phyloP scores from a whole-genome alignment of 2,329 filamentous ascomycete species.

The Alternaria tenuissima region DNA sequence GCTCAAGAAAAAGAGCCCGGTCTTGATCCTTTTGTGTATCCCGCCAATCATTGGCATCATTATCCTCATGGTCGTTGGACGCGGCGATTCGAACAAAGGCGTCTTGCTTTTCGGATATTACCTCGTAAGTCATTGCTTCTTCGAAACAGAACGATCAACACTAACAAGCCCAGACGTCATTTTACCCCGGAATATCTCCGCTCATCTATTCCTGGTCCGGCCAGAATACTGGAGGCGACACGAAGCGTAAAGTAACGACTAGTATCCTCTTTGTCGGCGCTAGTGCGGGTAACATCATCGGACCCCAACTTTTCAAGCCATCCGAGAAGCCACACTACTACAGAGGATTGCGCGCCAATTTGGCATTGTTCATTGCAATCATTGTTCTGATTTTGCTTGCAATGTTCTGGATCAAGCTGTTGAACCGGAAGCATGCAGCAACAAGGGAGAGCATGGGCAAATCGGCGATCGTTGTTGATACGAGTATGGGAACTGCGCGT shows the following conservation, averaged over 20 bases:
- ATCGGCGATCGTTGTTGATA: conserved; percentile 64
- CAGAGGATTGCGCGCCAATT: conserved; percentile 66
- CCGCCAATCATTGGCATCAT: conserved; percentile 65
- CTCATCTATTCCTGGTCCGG: conserved; percentile 69
- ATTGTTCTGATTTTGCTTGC: conserved; percentile 59
- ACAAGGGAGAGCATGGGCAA: conserved; percentile 67
- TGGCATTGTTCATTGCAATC: conserved; percentile 43
- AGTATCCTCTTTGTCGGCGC: conserved; percentile 71
- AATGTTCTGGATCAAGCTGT: conserved; percentile 58
- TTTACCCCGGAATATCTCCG: conserved; percentile 68
- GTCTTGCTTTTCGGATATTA: conserved; percentile 66
- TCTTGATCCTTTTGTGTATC: conserved; percentile 63
- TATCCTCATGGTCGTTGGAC: conserved; percentile 62
- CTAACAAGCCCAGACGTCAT: conserved; percentile 53
- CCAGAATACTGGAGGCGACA: conserved; percentile 73
- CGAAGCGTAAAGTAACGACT: conserved; percentile 72
- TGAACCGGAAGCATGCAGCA: conserved; percentile 65
- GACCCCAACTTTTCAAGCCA: conserved; percentile 70
- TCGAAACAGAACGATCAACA: neutral
- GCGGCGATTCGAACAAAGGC: conserved; percentile 57
- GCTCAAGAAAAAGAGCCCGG: conserved; percentile 61
- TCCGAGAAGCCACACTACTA: conserved; percentile 66
- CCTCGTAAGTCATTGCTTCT: conserved; percentile 37
- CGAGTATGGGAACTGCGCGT: conserved; percentile 64
- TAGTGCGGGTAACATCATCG: conserved; percentile 71